Evolutionary conservation across 129 eudicot species (phyloP).

Genomic region (Chrysanthemum makinoi): DNA sequence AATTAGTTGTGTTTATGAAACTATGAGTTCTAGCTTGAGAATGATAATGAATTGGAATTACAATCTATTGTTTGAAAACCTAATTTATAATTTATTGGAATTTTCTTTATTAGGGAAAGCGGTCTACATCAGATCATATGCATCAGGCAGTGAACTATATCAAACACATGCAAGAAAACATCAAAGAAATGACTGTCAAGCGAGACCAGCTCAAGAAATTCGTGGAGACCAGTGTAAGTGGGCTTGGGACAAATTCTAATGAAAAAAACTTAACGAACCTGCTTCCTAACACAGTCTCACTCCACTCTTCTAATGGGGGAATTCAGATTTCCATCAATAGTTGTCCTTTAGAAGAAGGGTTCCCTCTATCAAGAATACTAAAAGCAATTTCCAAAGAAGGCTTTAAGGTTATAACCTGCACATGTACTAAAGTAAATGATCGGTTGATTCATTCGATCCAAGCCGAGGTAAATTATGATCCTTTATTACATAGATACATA

Average conservation of each 20-base stretch:
- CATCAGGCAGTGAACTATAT: slow-evolving; percentile 56
- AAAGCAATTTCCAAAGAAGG: slow-evolving; percentile 36
- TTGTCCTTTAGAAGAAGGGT: slow-evolving; percentile 27
- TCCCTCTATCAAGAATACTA: slow-evolving; percentile 47
- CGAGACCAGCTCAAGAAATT: slow-evolving; percentile 46
- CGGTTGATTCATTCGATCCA: slow-evolving; percentile 44
- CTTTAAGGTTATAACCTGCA: slow-evolving; percentile 40
- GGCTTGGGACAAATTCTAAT: background rate
- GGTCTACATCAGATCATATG: slow-evolving; percentile 63
- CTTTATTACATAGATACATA: background rate
- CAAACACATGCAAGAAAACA: slow-evolving; percentile 43
- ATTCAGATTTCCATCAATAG: slow-evolving; percentile 49
- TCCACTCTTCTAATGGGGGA: slow-evolving; percentile 27
- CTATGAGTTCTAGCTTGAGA: background rate
- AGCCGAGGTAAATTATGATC: slow-evolving; percentile 39
- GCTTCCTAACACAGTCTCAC: slow-evolving; percentile 27
- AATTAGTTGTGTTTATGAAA: background rate
- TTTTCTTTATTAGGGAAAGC: slow-evolving; percentile 43
- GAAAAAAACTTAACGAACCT: slow-evolving; percentile 1
- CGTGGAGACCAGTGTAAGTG: background rate
- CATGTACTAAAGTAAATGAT: slow-evolving; percentile 41
- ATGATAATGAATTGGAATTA: background rate
- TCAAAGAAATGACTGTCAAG: slow-evolving; percentile 29
- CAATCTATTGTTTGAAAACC: background rate
- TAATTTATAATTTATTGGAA: background rate